These are phyloP conservation scores for Pichia sp. DNA, from an alignment of 1,139 yeast species.

Conservation along the genomic window DNA sequence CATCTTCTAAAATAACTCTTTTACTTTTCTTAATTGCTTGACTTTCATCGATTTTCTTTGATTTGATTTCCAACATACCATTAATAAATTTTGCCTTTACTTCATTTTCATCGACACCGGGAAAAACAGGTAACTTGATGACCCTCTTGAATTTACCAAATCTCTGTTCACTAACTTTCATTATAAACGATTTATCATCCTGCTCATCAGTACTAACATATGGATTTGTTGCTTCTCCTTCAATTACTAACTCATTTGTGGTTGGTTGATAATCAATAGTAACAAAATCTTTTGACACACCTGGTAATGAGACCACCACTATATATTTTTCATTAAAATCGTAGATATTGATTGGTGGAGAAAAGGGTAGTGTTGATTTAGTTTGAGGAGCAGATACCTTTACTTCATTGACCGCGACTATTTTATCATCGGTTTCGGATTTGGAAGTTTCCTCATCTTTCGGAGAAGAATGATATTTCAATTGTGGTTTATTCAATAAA, in stretches of 20 bases:
- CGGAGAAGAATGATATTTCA: background rate
- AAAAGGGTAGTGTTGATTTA: conserved; percentile 33
- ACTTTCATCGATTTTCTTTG: conserved; percentile 32
- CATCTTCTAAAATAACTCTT: conserved; percentile 21
- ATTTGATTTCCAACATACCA: conserved; percentile 42
- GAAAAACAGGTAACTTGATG: conserved; percentile 43
- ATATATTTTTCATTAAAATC: conserved; percentile 36
- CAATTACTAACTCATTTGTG: conserved; percentile 38
- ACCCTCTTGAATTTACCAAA: conserved; percentile 47
- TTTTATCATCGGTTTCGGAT: background rate
- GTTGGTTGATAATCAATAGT: conserved; percentile 49
- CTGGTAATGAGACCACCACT: conserved; percentile 44
- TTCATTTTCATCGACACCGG: conserved; percentile 40
- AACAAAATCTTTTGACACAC: conserved; percentile 42
- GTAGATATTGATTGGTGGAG: conserved; percentile 50
- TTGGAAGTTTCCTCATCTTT: background rate
- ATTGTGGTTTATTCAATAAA: too few relatives aligned
- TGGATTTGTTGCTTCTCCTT: conserved; percentile 36
- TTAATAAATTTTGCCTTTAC: conserved; percentile 44
- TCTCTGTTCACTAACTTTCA: conserved; percentile 38
- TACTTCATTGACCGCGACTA: conserved; percentile 13
- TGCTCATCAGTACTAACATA: conserved; percentile 25
- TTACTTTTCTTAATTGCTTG: conserved; percentile 9
- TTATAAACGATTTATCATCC: conserved; percentile 17
- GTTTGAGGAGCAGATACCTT: conserved; percentile 39